phyloP scores from a whole-genome alignment of 768 basidiomycete species.

The Naganishia kalamii region DNA sequence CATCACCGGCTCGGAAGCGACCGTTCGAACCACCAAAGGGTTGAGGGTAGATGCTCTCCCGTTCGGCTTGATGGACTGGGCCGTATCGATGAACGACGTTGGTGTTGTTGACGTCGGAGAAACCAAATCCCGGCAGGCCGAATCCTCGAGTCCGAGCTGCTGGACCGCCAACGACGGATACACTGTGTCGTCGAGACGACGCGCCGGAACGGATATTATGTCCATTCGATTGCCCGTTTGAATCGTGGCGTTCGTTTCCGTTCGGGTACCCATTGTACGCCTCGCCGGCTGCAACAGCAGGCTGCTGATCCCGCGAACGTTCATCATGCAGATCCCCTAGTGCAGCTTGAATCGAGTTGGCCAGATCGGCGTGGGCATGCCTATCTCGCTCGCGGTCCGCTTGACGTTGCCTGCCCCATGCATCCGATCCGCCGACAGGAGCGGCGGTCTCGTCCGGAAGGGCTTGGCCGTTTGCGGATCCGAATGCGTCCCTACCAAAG shows the following conservation, averaged over 20 bases:
- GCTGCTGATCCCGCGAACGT: neutral
- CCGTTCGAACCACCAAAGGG: slow-evolving; percentile 4
- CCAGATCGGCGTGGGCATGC: slow-evolving; percentile 7
- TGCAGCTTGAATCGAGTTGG: slow-evolving; percentile 16
- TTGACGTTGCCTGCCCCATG: neutral
- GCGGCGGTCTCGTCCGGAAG: neutral
- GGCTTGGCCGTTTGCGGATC: neutral
- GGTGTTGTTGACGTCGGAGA: slow-evolving; percentile 19
- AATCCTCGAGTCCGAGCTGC: slow-evolving; percentile 36
- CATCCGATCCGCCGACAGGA: neutral
- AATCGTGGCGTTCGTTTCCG: neutral
- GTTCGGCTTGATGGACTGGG: neutral
- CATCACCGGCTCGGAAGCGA: slow-evolving; percentile 3
- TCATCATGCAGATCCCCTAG: slow-evolving; percentile 1
- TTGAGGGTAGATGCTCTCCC: slow-evolving; percentile 7
- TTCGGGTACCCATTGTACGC: neutral
- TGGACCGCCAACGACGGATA: slow-evolving; percentile 42
- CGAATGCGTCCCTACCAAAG: slow-evolving; percentile 7
- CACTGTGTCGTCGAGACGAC: slow-evolving; percentile 38
- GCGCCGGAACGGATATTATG: slow-evolving; percentile 29
- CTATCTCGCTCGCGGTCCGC: slow-evolving; percentile 15
- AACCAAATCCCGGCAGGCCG: slow-evolving; percentile 29
- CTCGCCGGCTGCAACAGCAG: neutral
- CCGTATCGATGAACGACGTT: slow-evolving; percentile 7
- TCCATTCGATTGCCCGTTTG: neutral